These are phyloP conservation scores for Nannizziopsis arthrosporioides DNA, from an alignment of 2,329 filamentous ascomycete genomes.

Conservation along the genomic window DNA sequence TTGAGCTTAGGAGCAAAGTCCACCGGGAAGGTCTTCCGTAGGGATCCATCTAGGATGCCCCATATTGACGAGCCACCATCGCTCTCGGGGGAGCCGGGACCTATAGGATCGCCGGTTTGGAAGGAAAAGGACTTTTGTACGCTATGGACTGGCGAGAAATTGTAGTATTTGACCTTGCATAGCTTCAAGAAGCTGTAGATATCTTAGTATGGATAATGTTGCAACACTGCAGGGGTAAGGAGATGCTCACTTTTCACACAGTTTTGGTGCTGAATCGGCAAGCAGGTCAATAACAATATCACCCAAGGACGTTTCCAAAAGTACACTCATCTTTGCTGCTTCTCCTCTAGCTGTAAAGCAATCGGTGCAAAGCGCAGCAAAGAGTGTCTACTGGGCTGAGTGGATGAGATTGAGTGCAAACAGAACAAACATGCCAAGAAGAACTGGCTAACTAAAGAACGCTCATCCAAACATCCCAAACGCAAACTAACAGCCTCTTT, in stretches of 20 bases:
- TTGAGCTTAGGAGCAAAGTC: slow-evolving; percentile 78
- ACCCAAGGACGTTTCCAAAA: slow-evolving; percentile 83
- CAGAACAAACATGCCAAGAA: too few relatives aligned
- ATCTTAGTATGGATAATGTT: slow-evolving; percentile 39
- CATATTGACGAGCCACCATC: slow-evolving; percentile 92
- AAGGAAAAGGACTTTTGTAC: slow-evolving; percentile 94
- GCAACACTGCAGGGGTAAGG: background rate
- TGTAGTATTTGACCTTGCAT: slow-evolving; percentile 98
- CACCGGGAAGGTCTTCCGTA: slow-evolving; percentile 68
- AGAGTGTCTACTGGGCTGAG: too few relatives aligned
- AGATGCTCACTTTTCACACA: slow-evolving; percentile 76
- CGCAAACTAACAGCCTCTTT: too few relatives aligned
- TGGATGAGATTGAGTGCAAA: too few relatives aligned
- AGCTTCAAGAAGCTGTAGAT: slow-evolving; percentile 79
- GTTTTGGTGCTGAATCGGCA: slow-evolving; percentile 75
- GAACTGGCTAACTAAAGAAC: too few relatives aligned
- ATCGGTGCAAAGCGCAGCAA: too few relatives aligned
- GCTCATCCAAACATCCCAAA: too few relatives aligned
- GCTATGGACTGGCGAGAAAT: slow-evolving; percentile 84
- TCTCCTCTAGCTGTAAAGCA: background rate
- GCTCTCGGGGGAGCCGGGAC: slow-evolving; percentile 68
- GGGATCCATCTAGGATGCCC: slow-evolving; percentile 61
- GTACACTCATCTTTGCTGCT: slow-evolving; percentile 60
- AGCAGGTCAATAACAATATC: slow-evolving; percentile 92
- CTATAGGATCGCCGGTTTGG: slow-evolving; percentile 88